Evolutionary conservation across 768 basidiomycete species (phyloP), one percentile per base, ranked within the genome.

Genomic region (Neoboletus subvelutipes): DNA sequence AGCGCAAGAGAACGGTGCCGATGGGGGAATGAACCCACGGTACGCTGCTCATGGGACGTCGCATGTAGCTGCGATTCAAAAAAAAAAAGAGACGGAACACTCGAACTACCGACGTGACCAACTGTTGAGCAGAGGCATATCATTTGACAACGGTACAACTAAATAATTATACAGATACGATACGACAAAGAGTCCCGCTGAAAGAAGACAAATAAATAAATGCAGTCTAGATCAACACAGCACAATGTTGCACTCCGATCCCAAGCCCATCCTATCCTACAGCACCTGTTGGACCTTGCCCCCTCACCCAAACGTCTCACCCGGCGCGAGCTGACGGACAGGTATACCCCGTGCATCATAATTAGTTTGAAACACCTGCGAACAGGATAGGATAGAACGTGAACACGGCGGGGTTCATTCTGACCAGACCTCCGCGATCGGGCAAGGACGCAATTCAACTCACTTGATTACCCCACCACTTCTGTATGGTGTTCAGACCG

Each of bases 381-480:
- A 17, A 17, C 18, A 5, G 1, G n/a, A 18, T 11, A 29, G n/a
- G 50, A 31, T 4, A 12, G 5, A 29, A 0, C 50, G 29, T 54
- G 17, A 54, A 34, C 13, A 40, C 5, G 6, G 11, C 29, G 10
- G 3, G 13, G n/a, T n/a, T 3, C 17, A 8, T 18, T 18, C 45
- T 11, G n/a, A 17, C 49, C 36, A 9, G 8, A 13, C 26, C 12
- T 20, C 13, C 31, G 5, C 29, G 31, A 31, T 31, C 31, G 10
- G 10, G 29, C 10, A 10, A 31, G 29, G 15, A 29, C 11, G 10
- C n/a, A 20, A 40, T n/a, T 15, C 20, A 1, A 54, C 63, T 26
- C 43, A 66, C 70, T 22, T 28, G 58, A 50, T 71, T 71, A 8
- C 70, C 70, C 70, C 70, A 73, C 70, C 70, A 71, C 1, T 15